phyloP scores from a whole-genome alignment of 2,329 filamentous ascomycete species.

The Ceratocystis eucalypticola region DNA sequence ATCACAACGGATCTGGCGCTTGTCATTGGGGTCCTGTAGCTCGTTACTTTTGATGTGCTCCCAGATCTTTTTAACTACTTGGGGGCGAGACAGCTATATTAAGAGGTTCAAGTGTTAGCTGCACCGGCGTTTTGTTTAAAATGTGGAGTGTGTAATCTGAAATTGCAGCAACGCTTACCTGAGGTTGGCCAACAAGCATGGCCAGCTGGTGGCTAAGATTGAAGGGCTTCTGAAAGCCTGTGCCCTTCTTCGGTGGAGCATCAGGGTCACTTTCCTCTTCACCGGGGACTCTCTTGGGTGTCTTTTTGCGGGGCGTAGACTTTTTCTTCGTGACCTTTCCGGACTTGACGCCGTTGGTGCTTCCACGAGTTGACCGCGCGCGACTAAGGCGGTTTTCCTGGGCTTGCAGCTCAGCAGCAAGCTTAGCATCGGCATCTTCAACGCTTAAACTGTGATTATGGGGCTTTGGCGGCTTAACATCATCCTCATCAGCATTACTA shows the following conservation, averaged over 20 bases:
- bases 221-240: conserved; percentile 85
- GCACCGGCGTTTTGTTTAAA: neutral
- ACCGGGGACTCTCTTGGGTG: conserved; percentile 53
- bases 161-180: conserved; percentile 34
- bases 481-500: conserved; percentile 4
- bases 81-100: conserved; percentile 68
- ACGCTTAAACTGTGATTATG: conserved; percentile 21
- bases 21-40: conserved; percentile 81
- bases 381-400: conserved; percentile 65
- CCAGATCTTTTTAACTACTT: conserved; percentile 95
- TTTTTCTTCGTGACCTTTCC: conserved; percentile 57
- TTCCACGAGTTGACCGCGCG: conserved; percentile 63
- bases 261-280: conserved; percentile 32
- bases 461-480: conserved; percentile 27
- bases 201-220: conserved; percentile 57
- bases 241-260: conserved; percentile 68
- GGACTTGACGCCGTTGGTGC: conserved; percentile 43
- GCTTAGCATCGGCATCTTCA: conserved; percentile 69
- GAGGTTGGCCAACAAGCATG: conserved; percentile 54
- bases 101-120: neutral
- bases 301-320: conserved; percentile 56
- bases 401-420: conserved; percentile 79
- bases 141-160: neutral
- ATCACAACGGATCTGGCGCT: conserved; percentile 86
- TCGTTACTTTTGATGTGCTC: conserved; percentile 79